A percentile compares a stretch with the other conserved stretches of the same genome.
These are phyloP conservation scores for Quercus phellos DNA, from an alignment of 331 rosid species.

Conservation along the genomic window DNA sequence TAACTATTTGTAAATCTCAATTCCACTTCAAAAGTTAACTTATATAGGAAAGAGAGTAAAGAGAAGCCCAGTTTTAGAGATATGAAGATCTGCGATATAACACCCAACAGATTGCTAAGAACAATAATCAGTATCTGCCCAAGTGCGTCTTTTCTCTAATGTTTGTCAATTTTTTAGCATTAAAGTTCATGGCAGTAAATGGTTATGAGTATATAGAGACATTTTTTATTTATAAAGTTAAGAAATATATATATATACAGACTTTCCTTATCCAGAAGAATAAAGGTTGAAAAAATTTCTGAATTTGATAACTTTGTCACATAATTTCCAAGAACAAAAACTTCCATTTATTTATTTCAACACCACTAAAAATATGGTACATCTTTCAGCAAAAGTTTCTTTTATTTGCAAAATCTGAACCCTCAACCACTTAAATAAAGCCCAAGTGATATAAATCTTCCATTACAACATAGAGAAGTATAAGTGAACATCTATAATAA, in stretches of 20 bases:
- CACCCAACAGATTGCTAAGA: slow-evolving; percentile 5
- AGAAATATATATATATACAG: background rate
- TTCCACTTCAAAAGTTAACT: no score
- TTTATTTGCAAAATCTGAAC: background rate
- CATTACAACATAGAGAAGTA: background rate
- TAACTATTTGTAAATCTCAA: background rate
- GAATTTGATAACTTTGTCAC: background rate
- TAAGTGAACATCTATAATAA: background rate
- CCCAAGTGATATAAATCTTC: slow-evolving; percentile 4
- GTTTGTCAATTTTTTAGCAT: background rate
- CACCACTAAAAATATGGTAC: no score
- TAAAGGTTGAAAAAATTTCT: background rate
- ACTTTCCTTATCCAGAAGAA: background rate
- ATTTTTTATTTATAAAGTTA: background rate
- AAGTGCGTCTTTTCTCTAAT: background rate
- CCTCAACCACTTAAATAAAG: background rate
- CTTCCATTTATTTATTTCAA: background rate
- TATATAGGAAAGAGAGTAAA: no score
- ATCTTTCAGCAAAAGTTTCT: no score
- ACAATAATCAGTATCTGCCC: background rate
- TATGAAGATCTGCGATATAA: background rate
- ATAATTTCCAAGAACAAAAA: background rate
- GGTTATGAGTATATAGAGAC: background rate
- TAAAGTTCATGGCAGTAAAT: background rate
- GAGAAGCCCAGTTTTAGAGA: background rate